Evolutionary conservation across 2,329 filamentous ascomycete genomes (phyloP).

Genomic region (Colletotrichum eremochloae): DNA sequence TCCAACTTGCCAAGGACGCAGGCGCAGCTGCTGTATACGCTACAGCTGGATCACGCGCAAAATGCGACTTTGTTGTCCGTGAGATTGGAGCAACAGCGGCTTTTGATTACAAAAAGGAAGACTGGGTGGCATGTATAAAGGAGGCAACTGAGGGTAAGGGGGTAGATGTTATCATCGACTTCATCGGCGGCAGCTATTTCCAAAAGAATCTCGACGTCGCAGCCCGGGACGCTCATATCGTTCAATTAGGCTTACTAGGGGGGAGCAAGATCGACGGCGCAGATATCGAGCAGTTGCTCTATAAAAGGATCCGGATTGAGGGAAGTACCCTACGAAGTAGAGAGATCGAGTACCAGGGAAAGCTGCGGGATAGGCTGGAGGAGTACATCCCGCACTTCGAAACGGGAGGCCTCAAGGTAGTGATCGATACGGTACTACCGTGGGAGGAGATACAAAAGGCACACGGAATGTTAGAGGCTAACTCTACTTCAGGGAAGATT

Average conservation of each 20-base stretch:
- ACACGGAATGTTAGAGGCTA: constrained; percentile 78
- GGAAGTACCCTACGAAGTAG: constrained; percentile 86
- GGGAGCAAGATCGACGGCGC: constrained; percentile 76
- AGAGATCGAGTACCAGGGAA: constrained; percentile 82
- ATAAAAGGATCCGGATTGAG: constrained; percentile 83
- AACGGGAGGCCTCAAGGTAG: constrained; percentile 80
- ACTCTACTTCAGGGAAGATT: constrained; percentile 79
- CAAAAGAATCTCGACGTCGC: constrained; percentile 81
- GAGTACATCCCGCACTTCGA: constrained; percentile 82
- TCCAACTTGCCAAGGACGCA: constrained; percentile 80
- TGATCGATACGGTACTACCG: constrained; percentile 83
- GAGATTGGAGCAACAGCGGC: constrained; percentile 82
- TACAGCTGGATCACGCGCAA: constrained; percentile 83
- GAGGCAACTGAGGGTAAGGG: constrained; percentile 80
- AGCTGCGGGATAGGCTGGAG: constrained; percentile 80
- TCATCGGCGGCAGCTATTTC: constrained; percentile 85
- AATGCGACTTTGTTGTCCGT: constrained; percentile 81
- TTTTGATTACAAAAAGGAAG: constrained; percentile 84
- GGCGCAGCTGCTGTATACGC: constrained; percentile 81
- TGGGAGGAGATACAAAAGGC: constrained; percentile 83
- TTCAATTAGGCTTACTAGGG: constrained; percentile 80
- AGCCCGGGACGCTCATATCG: constrained; percentile 81
- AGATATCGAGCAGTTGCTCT: constrained; percentile 80
- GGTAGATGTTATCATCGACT: constrained; percentile 89
- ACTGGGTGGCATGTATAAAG: constrained; percentile 81